A percentile compares a stretch with the other conserved stretches of the same genome.
Conservation (phyloP, 345 rosid species). For the Euphorbia peplus region DNA sequence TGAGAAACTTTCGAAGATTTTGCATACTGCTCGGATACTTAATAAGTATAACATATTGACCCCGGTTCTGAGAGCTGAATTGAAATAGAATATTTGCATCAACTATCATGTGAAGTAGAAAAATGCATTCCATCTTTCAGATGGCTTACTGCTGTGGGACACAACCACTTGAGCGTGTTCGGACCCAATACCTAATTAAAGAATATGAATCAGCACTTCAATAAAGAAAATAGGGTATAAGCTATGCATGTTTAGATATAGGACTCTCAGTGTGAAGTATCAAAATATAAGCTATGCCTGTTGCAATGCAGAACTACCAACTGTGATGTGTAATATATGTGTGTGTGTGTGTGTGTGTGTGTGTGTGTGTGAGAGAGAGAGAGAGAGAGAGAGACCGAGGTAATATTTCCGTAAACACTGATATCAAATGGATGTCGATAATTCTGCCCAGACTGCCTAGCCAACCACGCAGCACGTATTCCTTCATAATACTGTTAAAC, state of each 20-base stretch:
- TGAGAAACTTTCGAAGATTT: not conserved
- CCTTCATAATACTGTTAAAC: slow-evolving; percentile 63
- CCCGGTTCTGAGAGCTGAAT: not conserved
- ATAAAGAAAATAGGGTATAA: not conserved
- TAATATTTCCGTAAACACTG: slow-evolving; percentile 55
- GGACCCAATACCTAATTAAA: slow-evolving; percentile 70
- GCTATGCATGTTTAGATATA: not conserved
- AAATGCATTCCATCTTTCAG: slow-evolving; percentile 62
- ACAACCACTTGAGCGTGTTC: slow-evolving; percentile 71
- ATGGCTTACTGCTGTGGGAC: slow-evolving; percentile 59
- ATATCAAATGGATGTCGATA: slow-evolving; percentile 62
- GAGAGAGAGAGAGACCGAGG: slow-evolving; percentile 39
- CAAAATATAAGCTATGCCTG: not conserved
- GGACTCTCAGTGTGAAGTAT: not conserved
- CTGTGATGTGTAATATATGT: not conserved
- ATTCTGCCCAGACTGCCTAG: slow-evolving; percentile 78
- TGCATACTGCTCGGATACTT: not conserved
- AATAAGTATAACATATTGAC: not conserved
- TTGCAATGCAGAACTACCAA: not conserved
- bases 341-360: no score
- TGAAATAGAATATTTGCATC: slow-evolving; percentile 2
- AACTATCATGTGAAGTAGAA: slow-evolving; percentile 47
- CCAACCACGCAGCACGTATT: slow-evolving; percentile 68
- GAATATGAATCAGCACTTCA: slow-evolving; percentile 1
- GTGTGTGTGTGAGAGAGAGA: no score